Base-by-base conservation (phyloP, 441 rosid species). In the Macaranga tanarius region DNA sequence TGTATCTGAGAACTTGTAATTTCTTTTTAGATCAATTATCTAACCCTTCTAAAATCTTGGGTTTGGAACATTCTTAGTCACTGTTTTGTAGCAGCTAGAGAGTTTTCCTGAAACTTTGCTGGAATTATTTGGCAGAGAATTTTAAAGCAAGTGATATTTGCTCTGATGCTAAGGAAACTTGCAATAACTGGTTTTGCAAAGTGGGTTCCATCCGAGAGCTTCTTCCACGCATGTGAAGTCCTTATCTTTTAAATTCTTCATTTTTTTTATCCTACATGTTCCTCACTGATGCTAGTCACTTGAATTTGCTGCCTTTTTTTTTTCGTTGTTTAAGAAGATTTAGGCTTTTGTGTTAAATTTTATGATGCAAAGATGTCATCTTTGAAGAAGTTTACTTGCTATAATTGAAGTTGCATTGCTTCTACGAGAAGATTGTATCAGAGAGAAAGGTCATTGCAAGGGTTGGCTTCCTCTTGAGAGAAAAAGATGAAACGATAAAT, bases 171-270 rank as follows among this genome's bases (percentile, higher is more conserved):
- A 94, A 86, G 86, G 99, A 90, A 86, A 92, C 95, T 61, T 94
- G 96, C 87, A 71, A 90, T 80, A 94, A 94, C 81, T 94, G 99
- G 97, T 91, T 92, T 80, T 84, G 80, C 87, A 94, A 92, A 89
- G 87, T 92, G 73, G 89, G 97, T 77, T 87, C 97, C 28, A 79
- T 92, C 62, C 84, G 78, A 75, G 99, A 94, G 80, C 96, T 94
- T 81, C 97, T 92, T 79, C 97, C 96, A 65, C 92, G 97, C 87
- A 87, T 92, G 97, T 94, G 82, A 81, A 78, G 77, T 79, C 79
- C 76, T 69, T 70, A 69, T 79, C 80, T 73, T 68, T 78, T 55
- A 63, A 60, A n/a, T 65, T 65, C 38, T 71, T 19, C 38, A 54
- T 31, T 22, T 73, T 60, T 62, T 59, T 40, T 40, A 28, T 8